Evolutionary conservation across 495 filamentous ascomycete species (phyloP), one percentile per base, ranked within the genome.

Genomic region (Penicillium angulare): DNA sequence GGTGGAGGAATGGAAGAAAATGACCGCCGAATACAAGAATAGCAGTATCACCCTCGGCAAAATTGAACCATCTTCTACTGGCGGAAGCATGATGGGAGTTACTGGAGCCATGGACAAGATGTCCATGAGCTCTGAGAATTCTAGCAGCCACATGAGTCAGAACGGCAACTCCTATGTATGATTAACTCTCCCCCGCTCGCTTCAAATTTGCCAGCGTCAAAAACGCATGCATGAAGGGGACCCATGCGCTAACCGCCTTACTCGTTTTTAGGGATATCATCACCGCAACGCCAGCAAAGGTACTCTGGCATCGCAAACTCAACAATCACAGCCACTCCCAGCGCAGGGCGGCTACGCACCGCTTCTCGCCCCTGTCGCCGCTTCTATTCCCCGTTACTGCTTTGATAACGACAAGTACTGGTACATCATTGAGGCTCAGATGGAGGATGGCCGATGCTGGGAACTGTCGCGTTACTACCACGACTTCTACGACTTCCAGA

Each of bases 1-100:
- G 64, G 95, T 98, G 10, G 93, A 98, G 65, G 95, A 97, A 60
- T 98, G 93, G 93, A 97, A 98, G 79, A 95, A 95, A 74, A 96
- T 97, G 90, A 93, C 93, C 8, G 91, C 90, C 18, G 92, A 97
- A 41, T 98, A 97, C 74, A 98, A 98, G 78, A 96, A 97, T 65
- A 96, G 90, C 69, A 97, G 92, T 69, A 97, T 97, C 64, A 89
- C 89, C 4, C 77, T 98, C 23, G 93, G 93, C 52, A 92, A 92
- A 62, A 88, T 97, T 42, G 90, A 95, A 3, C 26, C 43, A 7
- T 16, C 32, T 16, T 52, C 66, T 16, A 57, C 57, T 49, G 42
- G 69, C 55, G 44, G 60, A 51, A 54, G 61, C 18, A 60, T 72
- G 55, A 75, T 80, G 49, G 70, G 78, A 0, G 59, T 86, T 40